These are phyloP conservation scores for Tylopilus sp. DNA, from an alignment of 1,284 basidiomycete genomes.

Conservation along the genomic window DNA sequence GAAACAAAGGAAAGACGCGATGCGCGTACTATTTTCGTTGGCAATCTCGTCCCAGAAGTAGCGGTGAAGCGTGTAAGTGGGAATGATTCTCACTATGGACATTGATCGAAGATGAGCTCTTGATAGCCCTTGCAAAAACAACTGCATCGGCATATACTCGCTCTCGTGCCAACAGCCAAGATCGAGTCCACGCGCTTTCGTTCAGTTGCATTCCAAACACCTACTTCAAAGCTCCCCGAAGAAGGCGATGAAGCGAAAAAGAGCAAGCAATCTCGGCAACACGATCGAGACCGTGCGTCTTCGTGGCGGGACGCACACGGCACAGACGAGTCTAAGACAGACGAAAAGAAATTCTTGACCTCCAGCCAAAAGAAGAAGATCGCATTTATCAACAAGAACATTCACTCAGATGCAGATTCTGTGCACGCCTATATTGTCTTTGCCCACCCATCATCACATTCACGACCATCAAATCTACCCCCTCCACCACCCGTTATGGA, in stretches of 20 bases:
- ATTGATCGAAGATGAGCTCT: conserved; percentile 10
- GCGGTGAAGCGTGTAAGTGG: conserved; percentile 77
- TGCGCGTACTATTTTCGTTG: conserved; percentile 92
- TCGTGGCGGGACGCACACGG: conserved; percentile 73
- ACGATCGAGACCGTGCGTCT: conserved; percentile 70
- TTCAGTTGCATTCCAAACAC: conserved; percentile 87
- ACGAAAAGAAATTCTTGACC: conserved; percentile 78
- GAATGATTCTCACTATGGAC: not conserved
- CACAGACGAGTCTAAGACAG: conserved; percentile 56
- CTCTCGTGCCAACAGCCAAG: conserved; percentile 76
- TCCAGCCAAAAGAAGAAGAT: conserved; percentile 93
- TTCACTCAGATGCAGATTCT: conserved; percentile 77
- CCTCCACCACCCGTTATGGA: conserved; percentile 67
- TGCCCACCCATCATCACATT: conserved; percentile 68
- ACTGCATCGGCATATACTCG: conserved; percentile 78
- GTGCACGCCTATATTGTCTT: conserved; percentile 93
- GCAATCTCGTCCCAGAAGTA: conserved; percentile 86
- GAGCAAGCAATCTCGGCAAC: conserved; percentile 54
- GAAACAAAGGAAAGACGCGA: conserved; percentile 82
- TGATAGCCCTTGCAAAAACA: conserved; percentile 71
- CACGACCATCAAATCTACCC: conserved; percentile 64
- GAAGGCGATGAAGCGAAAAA: conserved; percentile 46
- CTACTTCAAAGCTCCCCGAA: conserved; percentile 72
- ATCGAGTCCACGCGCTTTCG: conserved; percentile 94
- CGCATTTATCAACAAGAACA: conserved; percentile 93